These are phyloP conservation scores for Suillus cothurnatus DNA, from an alignment of 768 basidiomycete genomes.

Conservation along the genomic window DNA sequence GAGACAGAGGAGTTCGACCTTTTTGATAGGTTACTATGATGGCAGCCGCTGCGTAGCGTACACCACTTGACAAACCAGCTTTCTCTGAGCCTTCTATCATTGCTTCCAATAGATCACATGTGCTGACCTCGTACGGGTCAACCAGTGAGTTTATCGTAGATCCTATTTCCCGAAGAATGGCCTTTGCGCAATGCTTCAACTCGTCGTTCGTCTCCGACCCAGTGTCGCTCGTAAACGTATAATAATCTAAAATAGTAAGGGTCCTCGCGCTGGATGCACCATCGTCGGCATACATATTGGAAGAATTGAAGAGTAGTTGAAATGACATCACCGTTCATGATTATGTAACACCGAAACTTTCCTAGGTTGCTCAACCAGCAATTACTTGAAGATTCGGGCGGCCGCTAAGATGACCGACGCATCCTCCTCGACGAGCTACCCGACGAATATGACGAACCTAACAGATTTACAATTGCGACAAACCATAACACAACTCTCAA, in stretches of 20 bases:
- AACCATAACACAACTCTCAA: constrained; percentile 56
- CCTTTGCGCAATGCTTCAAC: neutral
- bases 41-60: too few species aligned
- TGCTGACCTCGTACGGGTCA: neutral
- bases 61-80: too few species aligned
- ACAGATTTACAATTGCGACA: constrained; percentile 66
- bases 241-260: neutral
- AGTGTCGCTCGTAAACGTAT: neutral
- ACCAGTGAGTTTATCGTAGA: neutral
- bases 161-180: neutral
- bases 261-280: too few species aligned
- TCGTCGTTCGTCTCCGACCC: neutral
- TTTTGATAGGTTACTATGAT: too few species aligned
- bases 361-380: too few species aligned
- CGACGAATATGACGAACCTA: constrained; percentile 45
- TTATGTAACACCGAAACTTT: too few species aligned
- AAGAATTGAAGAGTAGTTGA: too few species aligned
- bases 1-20: neutral
- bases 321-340: too few species aligned
- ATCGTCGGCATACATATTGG: too few species aligned
- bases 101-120: neutral
- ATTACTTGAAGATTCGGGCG: neutral
- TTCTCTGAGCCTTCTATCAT: too few species aligned
- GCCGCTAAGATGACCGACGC: constrained; percentile 28
- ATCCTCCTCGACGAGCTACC: constrained; percentile 33